Base-by-base conservation (phyloP, 768 basidiomycete genomes). In the Mycena chlorophos region DNA sequence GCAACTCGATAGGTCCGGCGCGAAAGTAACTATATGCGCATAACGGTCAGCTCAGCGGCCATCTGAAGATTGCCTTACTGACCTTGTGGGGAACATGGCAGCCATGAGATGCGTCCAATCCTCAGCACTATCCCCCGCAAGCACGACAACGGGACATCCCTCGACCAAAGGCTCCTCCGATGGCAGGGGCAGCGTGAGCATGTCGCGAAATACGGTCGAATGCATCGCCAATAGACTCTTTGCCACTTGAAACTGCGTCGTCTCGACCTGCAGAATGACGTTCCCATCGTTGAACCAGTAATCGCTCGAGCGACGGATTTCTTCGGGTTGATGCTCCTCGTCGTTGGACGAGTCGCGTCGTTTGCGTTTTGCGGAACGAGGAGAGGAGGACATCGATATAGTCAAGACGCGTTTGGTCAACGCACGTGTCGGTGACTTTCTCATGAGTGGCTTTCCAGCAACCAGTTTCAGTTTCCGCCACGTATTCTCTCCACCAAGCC, bases 81-180 rank as follows among this genome's bases (percentile, higher is more conserved):
- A 34, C 31, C 31, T 34, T 34, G 8, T 34, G 31, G 31, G 31
- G 20, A 45, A 54, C 12, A 54, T 31, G 14, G 43, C 45, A 23
- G 6, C n/a, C 4, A 54, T 38, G 26, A 48, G 46, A 20, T 39
- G 34, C 23, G 22, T 34, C 4, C 37, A 14, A 31, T 54, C 45
- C 6, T 39, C 19, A 2, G 20, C 28, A 30, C 76, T 63, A 72
- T 64, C 65, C 13, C 8, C 12, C 6, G 50, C 46, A 29, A 62
- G 51, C 26, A 34, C 29, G 14, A 64, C 40, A 13, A 65, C 37
- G 16, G 56, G 54, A 38, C 61, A 66, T 20, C 58, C 61, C 20
- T 62, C 63, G 2, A 60, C 37, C 6, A 16, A 31, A 3, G 45
- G 46, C 3, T 55, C 49, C 34, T 56, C 34, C 17, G 48, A 5